Evolutionary conservation across 2,329 filamentous ascomycete genomes (phyloP).

Genomic region (Fusarium agapanthi): DNA sequence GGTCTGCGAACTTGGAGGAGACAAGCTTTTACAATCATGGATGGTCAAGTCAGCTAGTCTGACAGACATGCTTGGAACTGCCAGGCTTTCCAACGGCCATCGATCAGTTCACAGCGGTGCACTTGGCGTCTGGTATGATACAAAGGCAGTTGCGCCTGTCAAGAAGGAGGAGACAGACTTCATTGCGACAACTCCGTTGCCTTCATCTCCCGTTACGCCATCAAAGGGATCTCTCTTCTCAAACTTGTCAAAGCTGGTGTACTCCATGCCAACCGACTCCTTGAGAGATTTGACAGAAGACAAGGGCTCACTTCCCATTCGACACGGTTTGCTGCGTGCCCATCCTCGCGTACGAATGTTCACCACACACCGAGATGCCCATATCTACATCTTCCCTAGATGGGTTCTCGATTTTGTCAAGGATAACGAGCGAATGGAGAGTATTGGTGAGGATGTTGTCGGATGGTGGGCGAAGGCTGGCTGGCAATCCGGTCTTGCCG

Average conservation of each 20-base stretch:
- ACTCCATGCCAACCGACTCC: conserved; percentile 87
- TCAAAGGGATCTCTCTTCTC: conserved; percentile 70
- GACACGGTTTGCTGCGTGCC: conserved; percentile 77
- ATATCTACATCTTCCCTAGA: conserved; percentile 92
- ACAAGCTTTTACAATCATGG: conserved; percentile 87
- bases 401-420: conserved; percentile 90
- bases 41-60: conserved; percentile 83
- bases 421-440: conserved; percentile 83
- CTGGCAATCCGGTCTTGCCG: conserved; percentile 84
- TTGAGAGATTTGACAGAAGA: conserved; percentile 84
- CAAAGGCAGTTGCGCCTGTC: conserved; percentile 75
- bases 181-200: conserved; percentile 77
- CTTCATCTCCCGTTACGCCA: conserved; percentile 56
- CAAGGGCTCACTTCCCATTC: conserved; percentile 75
- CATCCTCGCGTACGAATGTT: conserved; percentile 82
- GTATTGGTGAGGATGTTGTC: conserved; percentile 88
- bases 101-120: conserved; percentile 72
- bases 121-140: conserved; percentile 90
- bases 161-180: conserved; percentile 96
- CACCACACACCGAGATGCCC: conserved; percentile 86
- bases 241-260: conserved; percentile 80
- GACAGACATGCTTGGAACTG: conserved; percentile 65
- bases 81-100: conserved; percentile 49
- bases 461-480: conserved; percentile 96
- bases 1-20: conserved; percentile 87